Conservation (phyloP, 2,329 filamentous ascomycete species). For the Claviceps spartinae region DNA sequence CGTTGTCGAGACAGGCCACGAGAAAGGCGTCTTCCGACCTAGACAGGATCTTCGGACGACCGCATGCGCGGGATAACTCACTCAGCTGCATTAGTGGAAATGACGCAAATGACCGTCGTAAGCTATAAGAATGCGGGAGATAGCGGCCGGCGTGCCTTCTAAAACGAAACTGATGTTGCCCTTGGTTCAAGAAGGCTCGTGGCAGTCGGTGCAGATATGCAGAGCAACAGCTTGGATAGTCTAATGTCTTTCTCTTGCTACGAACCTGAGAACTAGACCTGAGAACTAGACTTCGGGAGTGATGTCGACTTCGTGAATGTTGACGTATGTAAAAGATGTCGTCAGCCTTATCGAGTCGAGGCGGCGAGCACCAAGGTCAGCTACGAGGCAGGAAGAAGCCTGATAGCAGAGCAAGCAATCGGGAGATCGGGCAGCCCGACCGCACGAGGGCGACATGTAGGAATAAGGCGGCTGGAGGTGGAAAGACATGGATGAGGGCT, state of each 20-base stretch:
- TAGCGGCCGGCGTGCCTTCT: not conserved
- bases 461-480: not conserved
- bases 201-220: not conserved
- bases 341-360: not conserved
- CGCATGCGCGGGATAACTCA: conserved; percentile 17
- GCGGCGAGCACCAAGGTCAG: not conserved
- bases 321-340: not conserved
- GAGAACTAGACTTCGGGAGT: not conserved
- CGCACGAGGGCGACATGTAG: not conserved
- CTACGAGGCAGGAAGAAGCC: not conserved
- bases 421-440: not conserved
- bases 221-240: not conserved
- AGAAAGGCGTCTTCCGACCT: conserved; percentile 54
- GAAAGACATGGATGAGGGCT: not conserved
- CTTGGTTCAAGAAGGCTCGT: not conserved
- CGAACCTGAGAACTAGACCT: not conserved
- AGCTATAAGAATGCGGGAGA: not conserved
- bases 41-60: conserved; percentile 38
- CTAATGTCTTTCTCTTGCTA: too few relatives aligned
- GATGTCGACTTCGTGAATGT: not conserved
- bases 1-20: conserved; percentile 48
- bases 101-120: not conserved
- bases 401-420: not conserved
- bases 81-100: not conserved
- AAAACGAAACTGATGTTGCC: not conserved